Conservation (phyloP, 768 basidiomycete species). For the Postia placenta region DNA sequence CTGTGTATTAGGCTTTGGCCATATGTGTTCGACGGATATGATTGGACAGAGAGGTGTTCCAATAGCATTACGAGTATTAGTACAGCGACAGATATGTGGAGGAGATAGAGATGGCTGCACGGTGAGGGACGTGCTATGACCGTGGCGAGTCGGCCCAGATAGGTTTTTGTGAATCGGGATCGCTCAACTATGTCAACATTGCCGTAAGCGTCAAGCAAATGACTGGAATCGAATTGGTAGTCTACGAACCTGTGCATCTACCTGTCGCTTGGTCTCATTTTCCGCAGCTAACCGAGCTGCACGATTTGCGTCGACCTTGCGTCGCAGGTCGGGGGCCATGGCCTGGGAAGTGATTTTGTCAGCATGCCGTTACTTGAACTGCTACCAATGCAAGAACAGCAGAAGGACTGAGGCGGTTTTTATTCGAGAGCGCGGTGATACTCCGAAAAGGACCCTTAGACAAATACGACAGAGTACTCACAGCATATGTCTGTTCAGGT, state of each 20-base stretch:
- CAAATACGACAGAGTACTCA: conserved; percentile 16
- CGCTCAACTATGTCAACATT: conserved; percentile 18
- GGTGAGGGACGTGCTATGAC: conserved; percentile 3
- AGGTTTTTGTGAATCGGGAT: conserved; percentile 31
- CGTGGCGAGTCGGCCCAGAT: conserved; percentile 26
- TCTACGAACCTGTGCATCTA: conserved; percentile 23
- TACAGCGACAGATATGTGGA: background rate
- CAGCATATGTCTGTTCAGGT: conserved; percentile 29
- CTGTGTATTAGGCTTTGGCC: no score
- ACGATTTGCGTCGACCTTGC: conserved; percentile 31
- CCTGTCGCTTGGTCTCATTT: conserved; percentile 23
- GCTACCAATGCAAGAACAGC: no score
- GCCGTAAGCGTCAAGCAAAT: conserved; percentile 1
- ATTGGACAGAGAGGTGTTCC: no score
- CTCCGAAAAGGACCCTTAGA: no score
- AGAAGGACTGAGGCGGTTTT: no score
- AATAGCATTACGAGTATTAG: background rate
- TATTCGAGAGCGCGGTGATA: no score
- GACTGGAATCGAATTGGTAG: background rate
- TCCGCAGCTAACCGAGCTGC: conserved; percentile 28
- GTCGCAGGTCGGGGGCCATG: conserved; percentile 31
- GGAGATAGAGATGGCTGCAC: background rate
- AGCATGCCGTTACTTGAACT: no score
- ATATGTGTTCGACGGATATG: no score
- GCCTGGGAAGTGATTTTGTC: conserved; percentile 16